Evolutionary conservation across 495 filamentous ascomycete species (phyloP).

Genomic region (Clavariopsis aquatica): DNA sequence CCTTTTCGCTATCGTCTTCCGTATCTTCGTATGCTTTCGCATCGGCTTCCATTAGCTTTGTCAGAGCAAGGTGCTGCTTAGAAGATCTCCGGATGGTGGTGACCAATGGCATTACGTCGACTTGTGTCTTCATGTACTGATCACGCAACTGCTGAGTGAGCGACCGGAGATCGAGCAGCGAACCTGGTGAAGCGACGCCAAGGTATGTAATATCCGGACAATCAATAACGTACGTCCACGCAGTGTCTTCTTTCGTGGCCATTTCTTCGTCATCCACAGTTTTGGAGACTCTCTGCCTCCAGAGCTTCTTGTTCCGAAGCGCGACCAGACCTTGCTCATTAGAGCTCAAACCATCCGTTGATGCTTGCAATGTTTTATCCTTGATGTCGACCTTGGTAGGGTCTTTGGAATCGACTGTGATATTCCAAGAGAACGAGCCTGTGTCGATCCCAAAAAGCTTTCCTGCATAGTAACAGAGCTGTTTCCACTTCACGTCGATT

Average conservation of each 20-base stretch:
- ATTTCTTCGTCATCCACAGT: no score
- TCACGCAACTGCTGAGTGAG: no score
- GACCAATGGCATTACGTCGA: no score
- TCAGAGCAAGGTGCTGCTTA: constrained; percentile 9
- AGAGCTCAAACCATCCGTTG: constrained; percentile 9
- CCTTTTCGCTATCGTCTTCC: constrained; percentile 18
- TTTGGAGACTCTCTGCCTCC: constrained; percentile 6
- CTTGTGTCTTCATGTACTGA: no score
- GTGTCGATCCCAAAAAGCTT: constrained; percentile 9
- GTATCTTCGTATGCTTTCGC: constrained; percentile 21
- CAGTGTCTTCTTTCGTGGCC: no score
- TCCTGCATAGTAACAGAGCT: constrained; percentile 9
- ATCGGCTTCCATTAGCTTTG: constrained; percentile 8
- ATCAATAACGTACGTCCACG: no score
- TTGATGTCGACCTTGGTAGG: constrained; percentile 7
- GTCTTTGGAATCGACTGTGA: constrained; percentile 9
- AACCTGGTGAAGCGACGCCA: no score
- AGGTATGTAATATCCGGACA: no score
- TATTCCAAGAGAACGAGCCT: constrained; percentile 9
- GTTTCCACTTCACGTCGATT: constrained; percentile 1
- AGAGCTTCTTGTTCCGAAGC: constrained; percentile 9
- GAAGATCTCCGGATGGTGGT: not conserved
- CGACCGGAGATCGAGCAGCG: no score
- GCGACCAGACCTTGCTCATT: constrained; percentile 8
- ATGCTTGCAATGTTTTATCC: constrained; percentile 8